Base-by-base conservation (phyloP, 2,329 filamentous ascomycete species). In the Penicillium sp. region DNA sequence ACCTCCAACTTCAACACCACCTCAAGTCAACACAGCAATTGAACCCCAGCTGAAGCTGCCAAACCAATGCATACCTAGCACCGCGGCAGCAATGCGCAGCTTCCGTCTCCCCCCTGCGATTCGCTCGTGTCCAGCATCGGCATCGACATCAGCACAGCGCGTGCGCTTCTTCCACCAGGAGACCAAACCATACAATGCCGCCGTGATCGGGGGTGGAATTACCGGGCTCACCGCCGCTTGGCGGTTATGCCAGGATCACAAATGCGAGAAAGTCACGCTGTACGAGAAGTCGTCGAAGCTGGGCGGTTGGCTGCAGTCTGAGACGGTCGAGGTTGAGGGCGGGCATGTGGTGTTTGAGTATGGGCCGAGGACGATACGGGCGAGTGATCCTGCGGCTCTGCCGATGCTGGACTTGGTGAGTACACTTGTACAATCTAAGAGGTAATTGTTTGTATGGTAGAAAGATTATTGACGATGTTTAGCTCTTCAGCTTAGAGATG, bases 221-320 rank as follows among this genome's bases (percentile, higher is more conserved):
- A 94, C 90, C 1, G 91, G 91, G 51, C 81, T 96, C 48, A 83
- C 87, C 35, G 81, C 86, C 40, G 90, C 91, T 28, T 90, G 90
- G 76, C 91, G 90, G 71, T 79, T 96, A 46, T 79, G 85, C 12
- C 83, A 83, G 62, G 78, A 86, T 65, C 81, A 89, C n/a, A 84
- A 86, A 3, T 78, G 81, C 56, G 80, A 84, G 33, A 84, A 85
- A 52, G 85, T 99, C 65, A 94, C 89, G 0, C 68, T 99, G 9
- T 96, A 91, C 71, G 94, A 99, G 71, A 81, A 82, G 20, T 81
- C 79, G 26, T 69, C 82, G 21, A 80, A 84, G 20, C 71, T 93
- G 0, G 94, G 94, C 45, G 94, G 94, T 47, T 97, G 92, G 92
- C 78, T 97, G 42, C 77, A 85, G 61, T 91, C 88, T 1, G 81